Base-by-base conservation (phyloP, 1,139 yeast species). In the Nakaseomyces kungkrabaensis region DNA sequence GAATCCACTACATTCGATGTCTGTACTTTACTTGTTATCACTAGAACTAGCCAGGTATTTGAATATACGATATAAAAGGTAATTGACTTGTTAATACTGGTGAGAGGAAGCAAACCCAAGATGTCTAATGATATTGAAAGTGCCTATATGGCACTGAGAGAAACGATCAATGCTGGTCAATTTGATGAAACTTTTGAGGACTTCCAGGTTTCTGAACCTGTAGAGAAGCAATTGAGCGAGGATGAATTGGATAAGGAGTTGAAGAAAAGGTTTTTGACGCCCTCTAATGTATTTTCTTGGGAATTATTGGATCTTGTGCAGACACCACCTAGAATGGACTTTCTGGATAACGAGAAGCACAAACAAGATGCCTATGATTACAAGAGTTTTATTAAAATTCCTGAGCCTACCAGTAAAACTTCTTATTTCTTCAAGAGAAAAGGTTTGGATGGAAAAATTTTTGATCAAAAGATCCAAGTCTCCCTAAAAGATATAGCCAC, bases 401-500 rank as follows among this genome's bases (percentile, higher is more conserved):
- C 94, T 0, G 68, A 72, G 10, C 68, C 78, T 3, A 69, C 80
- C 17, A 73, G 74, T 25, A 71, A 87, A 56, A 78, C 88, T 0
- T 67, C 77, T 0, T 74, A 78, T 51, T 70, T 85, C 48, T 80
- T 82, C 63, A 79, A 78, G 56, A 71, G 98, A 59, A 67, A 73
- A 11, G 98, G 98, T 0, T 74, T 94, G 5, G 74, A 76, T 4
- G 97, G 97, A 8, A 62, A 68, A 9, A 81, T 92, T 13, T 70
- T 71, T 1, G 76, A 80, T 0, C 82, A 80, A 57, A 73, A 76
- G 47, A 96, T 90, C 65, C 77, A 77, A 46, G 68, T 79, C 1
- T 71, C 78, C 26, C 56, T 71, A 5, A 59, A 68, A 24, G 82
- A 78, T 25, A 64, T 79, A 1, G 76, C 74, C 45, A 74, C 74